Conservation (phyloP, 352 stramenopile species). For the Paralagenidium karlingii region DNA sequence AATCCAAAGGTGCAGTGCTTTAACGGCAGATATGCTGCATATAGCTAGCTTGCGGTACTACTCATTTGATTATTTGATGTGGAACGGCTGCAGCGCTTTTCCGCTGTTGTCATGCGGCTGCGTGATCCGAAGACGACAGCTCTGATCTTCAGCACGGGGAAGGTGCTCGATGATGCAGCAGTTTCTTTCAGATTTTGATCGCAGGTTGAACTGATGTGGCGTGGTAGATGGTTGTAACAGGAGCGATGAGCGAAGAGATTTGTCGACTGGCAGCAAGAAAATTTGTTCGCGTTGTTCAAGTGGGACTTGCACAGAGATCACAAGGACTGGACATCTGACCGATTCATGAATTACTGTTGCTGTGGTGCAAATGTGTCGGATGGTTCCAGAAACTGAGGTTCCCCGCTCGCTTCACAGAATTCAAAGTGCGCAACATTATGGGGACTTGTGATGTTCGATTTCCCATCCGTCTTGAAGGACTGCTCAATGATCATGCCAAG, state of each 20-base stretch:
- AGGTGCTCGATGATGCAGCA: constrained; percentile 22
- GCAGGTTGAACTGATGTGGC: background rate
- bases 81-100: constrained; percentile 86
- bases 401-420: constrained; percentile 72
- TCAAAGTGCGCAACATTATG: constrained; percentile 97
- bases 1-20: constrained; percentile 89
- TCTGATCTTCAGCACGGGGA: constrained; percentile 96
- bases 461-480: constrained; percentile 96
- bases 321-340: too few relatives aligned
- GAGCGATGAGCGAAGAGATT: constrained; percentile 69
- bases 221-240: constrained; percentile 71
- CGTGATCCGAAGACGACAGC: constrained; percentile 95
- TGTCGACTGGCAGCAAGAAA: constrained; percentile 74
- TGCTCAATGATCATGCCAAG: constrained; percentile 92
- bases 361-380: background rate
- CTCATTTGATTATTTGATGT: background rate
- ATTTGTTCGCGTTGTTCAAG: constrained; percentile 79
- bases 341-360: background rate
- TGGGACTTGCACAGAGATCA: constrained; percentile 5
- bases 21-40: background rate
- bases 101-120: constrained; percentile 92
- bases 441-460: constrained; percentile 97
- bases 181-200: background rate
- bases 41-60: background rate
- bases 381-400: constrained; percentile 77